Evolutionary conservation across 176 grass and related monocot genomes (phyloP).

Genomic region (Oryza australiensis): DNA sequence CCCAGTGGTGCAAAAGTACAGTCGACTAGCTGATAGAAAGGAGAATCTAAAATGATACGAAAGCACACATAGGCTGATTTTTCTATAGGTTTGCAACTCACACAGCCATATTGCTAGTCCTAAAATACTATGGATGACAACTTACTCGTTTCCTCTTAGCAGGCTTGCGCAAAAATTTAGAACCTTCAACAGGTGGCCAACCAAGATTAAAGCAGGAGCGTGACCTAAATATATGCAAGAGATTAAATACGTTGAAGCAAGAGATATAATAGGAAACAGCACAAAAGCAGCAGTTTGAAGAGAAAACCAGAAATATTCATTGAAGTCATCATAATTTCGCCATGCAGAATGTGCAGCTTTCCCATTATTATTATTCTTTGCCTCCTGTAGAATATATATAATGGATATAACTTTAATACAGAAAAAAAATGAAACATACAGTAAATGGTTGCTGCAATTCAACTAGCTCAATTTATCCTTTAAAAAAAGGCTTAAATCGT

Average conservation of each 20-base stretch:
- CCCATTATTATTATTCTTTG: slow-evolving; percentile 74
- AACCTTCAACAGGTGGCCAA: slow-evolving; percentile 69
- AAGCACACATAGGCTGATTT: background rate
- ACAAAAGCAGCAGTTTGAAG: slow-evolving; percentile 3
- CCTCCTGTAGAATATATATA: slow-evolving; percentile 60
- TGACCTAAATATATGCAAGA: slow-evolving; percentile 55
- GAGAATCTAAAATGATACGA: background rate
- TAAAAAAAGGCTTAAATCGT: background rate
- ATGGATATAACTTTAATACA: slow-evolving; percentile 29
- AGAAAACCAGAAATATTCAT: slow-evolving; percentile 98
- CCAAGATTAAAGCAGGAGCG: slow-evolving; percentile 62
- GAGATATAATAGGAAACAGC: slow-evolving; percentile 11
- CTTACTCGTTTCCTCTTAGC: slow-evolving; percentile 82
- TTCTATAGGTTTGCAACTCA: slow-evolving; percentile 5
- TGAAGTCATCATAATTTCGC: slow-evolving; percentile 99
- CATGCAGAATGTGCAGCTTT: slow-evolving; percentile 84
- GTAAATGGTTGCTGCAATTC: background rate
- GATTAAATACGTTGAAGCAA: slow-evolving; percentile 26
- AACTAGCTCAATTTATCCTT: slow-evolving; percentile 17
- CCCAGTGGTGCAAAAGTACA: slow-evolving; percentile 4
- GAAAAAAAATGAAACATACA: background rate
- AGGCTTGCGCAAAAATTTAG: slow-evolving; percentile 77
- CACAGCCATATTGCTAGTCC: background rate
- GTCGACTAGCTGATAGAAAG: background rate
- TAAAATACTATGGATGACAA: slow-evolving; percentile 19